Evolutionary conservation across 306 rosid genomes (phyloP).

Genomic region (Sindora glabra): DNA sequence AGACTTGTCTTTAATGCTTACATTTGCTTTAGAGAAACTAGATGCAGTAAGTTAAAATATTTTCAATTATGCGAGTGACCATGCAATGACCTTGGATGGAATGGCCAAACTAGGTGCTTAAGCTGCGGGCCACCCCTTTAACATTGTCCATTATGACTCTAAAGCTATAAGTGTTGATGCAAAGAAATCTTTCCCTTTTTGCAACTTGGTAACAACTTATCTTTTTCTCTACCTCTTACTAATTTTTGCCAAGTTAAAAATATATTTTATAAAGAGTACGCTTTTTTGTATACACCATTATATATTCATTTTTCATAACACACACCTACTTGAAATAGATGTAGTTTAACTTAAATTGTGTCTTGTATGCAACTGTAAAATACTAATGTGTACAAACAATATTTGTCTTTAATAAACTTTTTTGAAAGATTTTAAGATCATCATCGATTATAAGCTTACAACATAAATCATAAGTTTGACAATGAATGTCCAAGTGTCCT

Average conservation of each 20-base stretch:
- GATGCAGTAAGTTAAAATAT: constrained; percentile 54
- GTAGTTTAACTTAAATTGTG: too few relatives aligned
- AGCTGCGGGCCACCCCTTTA: constrained; percentile 75
- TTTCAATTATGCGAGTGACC: constrained; percentile 74
- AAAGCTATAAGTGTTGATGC: constrained; percentile 76
- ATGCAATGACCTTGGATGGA: constrained; percentile 85
- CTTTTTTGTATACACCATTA: too few relatives aligned
- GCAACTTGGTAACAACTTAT: constrained; percentile 46
- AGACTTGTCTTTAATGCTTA: constrained; percentile 81
- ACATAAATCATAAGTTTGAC: background rate
- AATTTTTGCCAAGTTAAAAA: background rate
- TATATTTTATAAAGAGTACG: too few relatives aligned
- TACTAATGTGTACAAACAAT: too few relatives aligned
- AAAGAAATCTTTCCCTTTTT: constrained; percentile 91
- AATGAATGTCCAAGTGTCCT: background rate
- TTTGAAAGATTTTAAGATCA: too few relatives aligned
- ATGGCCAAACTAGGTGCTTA: constrained; percentile 84
- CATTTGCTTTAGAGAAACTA: constrained; percentile 76
- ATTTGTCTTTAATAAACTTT: too few relatives aligned
- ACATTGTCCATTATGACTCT: constrained; percentile 80
- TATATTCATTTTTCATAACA: too few relatives aligned
- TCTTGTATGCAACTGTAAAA: too few relatives aligned
- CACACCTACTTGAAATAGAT: too few relatives aligned
- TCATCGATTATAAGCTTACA: too few relatives aligned
- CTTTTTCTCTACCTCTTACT: background rate